Conservation (phyloP, 2,329 filamentous ascomycete species). For the Talaromyces pinophilus region DNA sequence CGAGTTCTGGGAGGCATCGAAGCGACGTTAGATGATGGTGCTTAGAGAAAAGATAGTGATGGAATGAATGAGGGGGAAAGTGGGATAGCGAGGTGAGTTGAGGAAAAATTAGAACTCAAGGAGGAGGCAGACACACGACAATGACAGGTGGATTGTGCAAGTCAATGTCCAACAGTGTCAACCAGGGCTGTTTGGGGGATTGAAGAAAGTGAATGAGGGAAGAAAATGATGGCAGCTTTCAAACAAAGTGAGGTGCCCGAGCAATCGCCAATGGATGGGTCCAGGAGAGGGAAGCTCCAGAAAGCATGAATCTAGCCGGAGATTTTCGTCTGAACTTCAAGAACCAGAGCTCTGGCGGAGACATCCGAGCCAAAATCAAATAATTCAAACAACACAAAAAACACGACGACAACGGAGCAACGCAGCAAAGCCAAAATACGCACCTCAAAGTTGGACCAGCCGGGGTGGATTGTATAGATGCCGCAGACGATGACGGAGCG, state of each 20-base stretch:
- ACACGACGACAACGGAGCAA: background rate
- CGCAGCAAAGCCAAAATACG: slow-evolving; percentile 23
- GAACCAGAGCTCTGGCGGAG: background rate
- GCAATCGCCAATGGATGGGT: background rate
- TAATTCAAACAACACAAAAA: background rate
- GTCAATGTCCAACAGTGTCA: background rate
- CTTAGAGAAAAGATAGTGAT: background rate
- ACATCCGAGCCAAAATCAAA: background rate
- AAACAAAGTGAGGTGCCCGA: slow-evolving; percentile 16
- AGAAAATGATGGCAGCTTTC: background rate
- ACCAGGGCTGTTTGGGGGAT: background rate
- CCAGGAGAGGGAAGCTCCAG: slow-evolving; percentile 12
- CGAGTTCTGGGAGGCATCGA: slow-evolving; percentile 97
- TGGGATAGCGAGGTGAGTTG: background rate
- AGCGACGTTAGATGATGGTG: slow-evolving; percentile 50
- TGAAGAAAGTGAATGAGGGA: background rate
- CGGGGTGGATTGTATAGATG: slow-evolving; percentile 26
- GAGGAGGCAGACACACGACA: background rate
- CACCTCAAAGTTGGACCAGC: slow-evolving; percentile 42
- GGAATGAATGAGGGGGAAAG: background rate
- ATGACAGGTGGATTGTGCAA: background rate
- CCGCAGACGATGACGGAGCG: slow-evolving; percentile 30
- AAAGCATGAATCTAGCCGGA: slow-evolving; percentile 7
- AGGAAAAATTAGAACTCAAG: background rate
- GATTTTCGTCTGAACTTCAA: background rate